Conservation (phyloP, 2,329 filamentous ascomycete species). For the Pestalotiopsis sp. region DNA sequence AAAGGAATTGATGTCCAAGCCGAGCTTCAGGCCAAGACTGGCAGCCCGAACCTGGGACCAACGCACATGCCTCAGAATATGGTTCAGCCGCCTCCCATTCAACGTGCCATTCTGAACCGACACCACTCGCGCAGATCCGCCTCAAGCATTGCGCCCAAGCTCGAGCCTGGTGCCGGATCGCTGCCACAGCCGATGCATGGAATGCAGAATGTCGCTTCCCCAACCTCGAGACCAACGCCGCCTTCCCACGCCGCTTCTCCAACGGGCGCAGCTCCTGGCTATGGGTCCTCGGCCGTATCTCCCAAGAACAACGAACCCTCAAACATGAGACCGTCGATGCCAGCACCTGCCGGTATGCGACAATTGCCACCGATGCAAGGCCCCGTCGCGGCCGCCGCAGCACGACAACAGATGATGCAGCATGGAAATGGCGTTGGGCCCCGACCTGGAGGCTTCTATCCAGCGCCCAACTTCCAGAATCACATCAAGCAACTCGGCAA, state of each 20-base stretch:
- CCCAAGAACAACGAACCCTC: slow-evolving; percentile 50
- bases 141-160: slow-evolving; percentile 75
- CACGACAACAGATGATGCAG: slow-evolving; percentile 37
- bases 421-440: slow-evolving; percentile 41
- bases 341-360: slow-evolving; percentile 40
- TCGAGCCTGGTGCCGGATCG: slow-evolving; percentile 55
- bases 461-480: slow-evolving; percentile 81
- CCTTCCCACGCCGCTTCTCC: slow-evolving; percentile 72
- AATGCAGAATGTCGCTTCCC: slow-evolving; percentile 58
- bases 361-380: slow-evolving; percentile 36
- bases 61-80: slow-evolving; percentile 69
- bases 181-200: slow-evolving; percentile 48
- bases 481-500: slow-evolving; percentile 96
- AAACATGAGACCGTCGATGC: slow-evolving; percentile 42
- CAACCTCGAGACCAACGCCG: slow-evolving; percentile 80
- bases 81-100: slow-evolving; percentile 75
- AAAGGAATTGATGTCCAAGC: slow-evolving; percentile 98
- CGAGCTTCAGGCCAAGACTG: slow-evolving; percentile 90
- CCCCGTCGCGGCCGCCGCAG: slow-evolving; percentile 34
- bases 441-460: slow-evolving; percentile 64
- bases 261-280: slow-evolving; percentile 48
- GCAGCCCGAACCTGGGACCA: slow-evolving; percentile 77
- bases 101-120: slow-evolving; percentile 79
- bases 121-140: slow-evolving; percentile 71
- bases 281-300: slow-evolving; percentile 44